Evolutionary conservation across 805 yeast genomes (phyloP).

Genomic region (Spathaspora sp.): DNA sequence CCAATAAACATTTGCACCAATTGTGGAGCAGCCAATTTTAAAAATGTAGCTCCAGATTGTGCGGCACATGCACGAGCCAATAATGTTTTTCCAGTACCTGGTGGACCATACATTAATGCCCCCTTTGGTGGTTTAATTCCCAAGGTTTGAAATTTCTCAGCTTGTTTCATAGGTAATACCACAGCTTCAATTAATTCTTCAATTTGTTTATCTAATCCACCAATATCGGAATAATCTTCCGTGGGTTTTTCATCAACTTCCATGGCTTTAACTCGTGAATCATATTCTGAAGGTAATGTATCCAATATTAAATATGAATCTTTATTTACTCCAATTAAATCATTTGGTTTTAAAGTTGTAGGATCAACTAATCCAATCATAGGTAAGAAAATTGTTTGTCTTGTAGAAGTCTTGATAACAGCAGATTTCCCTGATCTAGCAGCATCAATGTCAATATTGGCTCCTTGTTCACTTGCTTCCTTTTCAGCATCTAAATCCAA

Average conservation of each 20-base stretch:
- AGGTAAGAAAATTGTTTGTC: constrained; percentile 96
- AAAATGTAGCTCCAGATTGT: constrained; percentile 43
- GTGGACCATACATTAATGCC: constrained; percentile 48
- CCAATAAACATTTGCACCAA: constrained; percentile 47
- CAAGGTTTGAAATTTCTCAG: constrained; percentile 88
- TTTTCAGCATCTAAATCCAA: constrained; percentile 83
- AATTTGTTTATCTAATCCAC: constrained; percentile 97
- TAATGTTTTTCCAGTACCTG: constrained; percentile 45
- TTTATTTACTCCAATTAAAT: constrained; percentile 94
- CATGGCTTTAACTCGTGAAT: constrained; percentile 97
- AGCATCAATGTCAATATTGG: constrained; percentile 90
- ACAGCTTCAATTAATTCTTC: constrained; percentile 98
- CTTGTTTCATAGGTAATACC: constrained; percentile 97
- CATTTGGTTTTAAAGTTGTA: constrained; percentile 90
- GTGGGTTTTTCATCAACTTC: constrained; percentile 99
- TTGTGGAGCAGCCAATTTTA: constrained; percentile 44
- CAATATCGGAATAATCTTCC: constrained; percentile 95
- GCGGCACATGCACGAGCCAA: constrained; percentile 49
- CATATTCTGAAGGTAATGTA: constrained; percentile 95
- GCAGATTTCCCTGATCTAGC: constrained; percentile 95
- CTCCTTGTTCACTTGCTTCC: constrained; percentile 86
- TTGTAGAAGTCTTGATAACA: constrained; percentile 93
- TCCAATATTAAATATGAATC: constrained; percentile 92
- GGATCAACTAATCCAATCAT: constrained; percentile 95
- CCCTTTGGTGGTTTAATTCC: constrained; percentile 74